These are phyloP conservation scores for Pseudonectria foliicola DNA, from an alignment of 2,329 filamentous ascomycete species.

Conservation along the genomic window DNA sequence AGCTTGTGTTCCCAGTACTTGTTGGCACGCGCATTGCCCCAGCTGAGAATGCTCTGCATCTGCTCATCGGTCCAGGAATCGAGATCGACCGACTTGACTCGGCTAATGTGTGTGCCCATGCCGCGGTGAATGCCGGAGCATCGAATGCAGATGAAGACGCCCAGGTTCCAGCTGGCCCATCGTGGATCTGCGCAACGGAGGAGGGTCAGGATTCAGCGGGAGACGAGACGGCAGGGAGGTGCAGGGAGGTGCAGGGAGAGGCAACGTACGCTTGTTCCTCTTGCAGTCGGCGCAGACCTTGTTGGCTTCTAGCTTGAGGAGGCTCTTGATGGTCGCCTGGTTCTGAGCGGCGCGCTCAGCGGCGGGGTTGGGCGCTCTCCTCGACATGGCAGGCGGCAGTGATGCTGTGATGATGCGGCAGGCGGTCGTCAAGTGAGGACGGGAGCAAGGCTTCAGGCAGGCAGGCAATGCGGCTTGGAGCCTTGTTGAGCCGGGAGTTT, in stretches of 20 bases:
- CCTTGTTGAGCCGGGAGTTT: constrained; percentile 9
- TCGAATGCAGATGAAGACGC: constrained; percentile 94
- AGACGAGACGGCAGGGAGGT: not conserved
- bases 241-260: not conserved
- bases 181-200: constrained; percentile 61
- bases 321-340: constrained; percentile 84
- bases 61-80: constrained; percentile 99
- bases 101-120: constrained; percentile 97
- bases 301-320: constrained; percentile 90
- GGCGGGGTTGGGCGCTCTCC: constrained; percentile 67
- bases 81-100: constrained; percentile 95
- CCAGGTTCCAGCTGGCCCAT: constrained; percentile 99
- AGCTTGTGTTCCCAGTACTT: constrained; percentile 99
- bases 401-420: not conserved
- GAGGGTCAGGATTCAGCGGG: constrained; percentile 4
- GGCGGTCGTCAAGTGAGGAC: not conserved
- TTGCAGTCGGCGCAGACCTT: constrained; percentile 99
- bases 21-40: constrained; percentile 94
- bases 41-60: constrained; percentile 84
- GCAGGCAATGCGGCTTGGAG: not conserved
- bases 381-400: constrained; percentile 56
- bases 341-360: constrained; percentile 90
- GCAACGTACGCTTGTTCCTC: constrained; percentile 81
- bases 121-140: constrained; percentile 98
- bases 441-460: constrained; percentile 1